Base-by-base conservation (phyloP, 2,329 filamentous ascomycete genomes). In the Pseudodiploospora longispora region DNA sequence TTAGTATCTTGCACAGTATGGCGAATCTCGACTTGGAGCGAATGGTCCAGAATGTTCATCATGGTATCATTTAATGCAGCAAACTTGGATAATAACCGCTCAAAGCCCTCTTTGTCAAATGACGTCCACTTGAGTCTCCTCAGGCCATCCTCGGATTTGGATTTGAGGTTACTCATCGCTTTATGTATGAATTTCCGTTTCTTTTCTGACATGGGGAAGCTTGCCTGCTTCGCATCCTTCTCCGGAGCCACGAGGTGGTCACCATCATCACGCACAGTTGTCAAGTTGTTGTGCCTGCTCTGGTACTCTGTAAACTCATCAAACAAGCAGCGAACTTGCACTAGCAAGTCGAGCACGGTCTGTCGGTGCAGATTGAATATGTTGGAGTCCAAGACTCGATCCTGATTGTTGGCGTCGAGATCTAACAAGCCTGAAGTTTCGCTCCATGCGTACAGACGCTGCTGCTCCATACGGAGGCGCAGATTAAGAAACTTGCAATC, bases 401-500 rank as follows among this genome's bases (percentile, higher is more conserved):
- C 57, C 37, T 63, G 54, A 38, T 69, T 62, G 40, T 69, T 61
- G 27, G 52, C 55, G 41, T 69, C 67, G 9, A 72, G 56, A 44
- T 71, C 70, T 9, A 72, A 58, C 12, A 74, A 53, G 6, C 70
- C 71, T 8, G 69, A 72, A 3, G 69, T 68, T 50, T 74, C 69
- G 48, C 68, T 70, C 70, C 70, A 73, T 35, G 68, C 68, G 47
- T 70, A 72, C 10, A 73, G 60, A 27, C 70, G 62, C 48, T 73
- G 69, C 55, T 74, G 69, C 52, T 74, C 70, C 65, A 74, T 70
- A 42, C 68, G 66, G 40, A 74, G 54, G 40, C 70, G 63, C 50
- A 74, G 52, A 47, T 72, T 72, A 46, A 73, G 65, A 51, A 72
- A 72, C 46, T 61, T 66, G 53, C 64, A 71, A 38, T 72, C 68